phyloP scores from a whole-genome alignment of 805 yeast species.

The Candida germanica region DNA sequence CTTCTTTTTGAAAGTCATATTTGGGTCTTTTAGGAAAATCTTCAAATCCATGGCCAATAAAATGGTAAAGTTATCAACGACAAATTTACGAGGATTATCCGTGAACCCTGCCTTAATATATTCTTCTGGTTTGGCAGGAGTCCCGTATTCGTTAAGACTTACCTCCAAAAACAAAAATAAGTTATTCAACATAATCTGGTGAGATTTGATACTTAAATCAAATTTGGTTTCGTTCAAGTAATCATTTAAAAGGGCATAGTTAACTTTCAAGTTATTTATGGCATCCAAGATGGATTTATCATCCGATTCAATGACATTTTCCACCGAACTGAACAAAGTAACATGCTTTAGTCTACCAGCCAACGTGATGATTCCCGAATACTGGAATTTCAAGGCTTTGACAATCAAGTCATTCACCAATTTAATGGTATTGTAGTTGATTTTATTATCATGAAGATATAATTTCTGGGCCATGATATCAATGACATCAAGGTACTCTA shows the following conservation, averaged over 20 bases:
- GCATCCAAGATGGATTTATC: slow-evolving; percentile 31
- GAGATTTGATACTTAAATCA: slow-evolving; percentile 37
- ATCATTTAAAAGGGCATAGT: slow-evolving; percentile 35
- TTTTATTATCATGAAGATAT: slow-evolving; percentile 42
- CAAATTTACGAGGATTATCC: slow-evolving; percentile 40
- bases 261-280: slow-evolving; percentile 26
- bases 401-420: slow-evolving; percentile 44
- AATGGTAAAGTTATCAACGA: slow-evolving; percentile 44
- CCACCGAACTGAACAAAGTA: slow-evolving; percentile 44
- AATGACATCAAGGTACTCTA: slow-evolving; percentile 39
- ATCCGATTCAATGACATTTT: slow-evolving; percentile 37
- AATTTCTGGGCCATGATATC: slow-evolving; percentile 42
- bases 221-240: slow-evolving; percentile 32
- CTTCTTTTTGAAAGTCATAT: slow-evolving; percentile 57
- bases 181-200: slow-evolving; percentile 39
- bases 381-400: slow-evolving; percentile 40
- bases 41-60: slow-evolving; percentile 53
- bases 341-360: slow-evolving; percentile 47
- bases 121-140: slow-evolving; percentile 42
- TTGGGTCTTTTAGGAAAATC: slow-evolving; percentile 53
- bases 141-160: slow-evolving; percentile 41
- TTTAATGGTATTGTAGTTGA: slow-evolving; percentile 41
- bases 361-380: slow-evolving; percentile 42
- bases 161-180: slow-evolving; percentile 38
- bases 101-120: slow-evolving; percentile 47